Evolutionary conservation across 345 rosid genomes (phyloP).

Genomic region (Moringa oleifera): DNA sequence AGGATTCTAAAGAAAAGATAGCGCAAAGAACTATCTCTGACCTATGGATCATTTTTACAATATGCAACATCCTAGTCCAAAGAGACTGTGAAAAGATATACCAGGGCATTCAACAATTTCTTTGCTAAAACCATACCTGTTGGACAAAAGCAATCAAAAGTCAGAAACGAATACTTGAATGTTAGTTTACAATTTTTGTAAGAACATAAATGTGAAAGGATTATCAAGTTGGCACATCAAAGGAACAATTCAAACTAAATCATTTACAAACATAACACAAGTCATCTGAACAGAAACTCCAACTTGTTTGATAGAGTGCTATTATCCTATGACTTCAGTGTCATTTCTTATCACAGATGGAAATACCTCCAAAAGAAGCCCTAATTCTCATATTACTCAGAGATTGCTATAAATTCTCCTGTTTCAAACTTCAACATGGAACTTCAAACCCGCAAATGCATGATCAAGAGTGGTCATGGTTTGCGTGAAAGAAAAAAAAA

Average conservation of each 20-base stretch:
- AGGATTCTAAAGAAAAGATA: too few species aligned
- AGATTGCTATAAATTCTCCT: background rate
- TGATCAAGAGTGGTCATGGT: background rate
- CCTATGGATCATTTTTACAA: background rate
- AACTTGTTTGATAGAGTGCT: background rate
- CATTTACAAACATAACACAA: too few species aligned
- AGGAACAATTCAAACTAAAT: background rate
- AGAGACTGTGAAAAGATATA: slow-evolving; percentile 11
- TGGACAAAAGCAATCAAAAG: slow-evolving; percentile 15
- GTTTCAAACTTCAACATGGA: background rate
- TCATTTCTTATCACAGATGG: background rate
- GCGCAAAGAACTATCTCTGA: too few species aligned
- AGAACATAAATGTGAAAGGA: background rate
- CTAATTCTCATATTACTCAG: too few species aligned
- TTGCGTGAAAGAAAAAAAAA: background rate
- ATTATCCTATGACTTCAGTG: background rate
- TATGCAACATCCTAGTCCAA: slow-evolving; percentile 6
- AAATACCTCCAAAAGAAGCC: background rate
- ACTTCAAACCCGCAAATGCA: background rate
- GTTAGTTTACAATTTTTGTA: background rate
- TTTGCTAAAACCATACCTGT: slow-evolving; percentile 93
- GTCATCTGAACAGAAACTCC: background rate
- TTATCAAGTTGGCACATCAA: background rate
- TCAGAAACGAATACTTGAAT: background rate
- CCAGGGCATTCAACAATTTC: slow-evolving; percentile 90